Evolutionary conservation across 257 asterid species (phyloP).

Genomic region (Paulownia fortunei): DNA sequence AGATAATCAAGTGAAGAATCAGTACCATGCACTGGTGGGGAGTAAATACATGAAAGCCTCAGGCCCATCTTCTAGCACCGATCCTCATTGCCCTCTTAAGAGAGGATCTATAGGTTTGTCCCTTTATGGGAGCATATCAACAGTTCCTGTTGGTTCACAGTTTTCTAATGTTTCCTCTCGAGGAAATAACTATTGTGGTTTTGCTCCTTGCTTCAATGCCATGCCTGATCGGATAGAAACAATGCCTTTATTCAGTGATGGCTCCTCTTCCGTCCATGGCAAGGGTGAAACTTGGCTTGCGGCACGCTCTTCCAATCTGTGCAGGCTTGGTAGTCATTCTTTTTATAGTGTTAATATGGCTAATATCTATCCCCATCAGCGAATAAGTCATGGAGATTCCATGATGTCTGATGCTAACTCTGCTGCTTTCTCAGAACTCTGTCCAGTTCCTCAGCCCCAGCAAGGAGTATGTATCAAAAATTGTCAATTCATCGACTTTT

Average conservation of each 20-base stretch:
- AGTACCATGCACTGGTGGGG: conserved; percentile 46
- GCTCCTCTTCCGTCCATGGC: conserved; percentile 33
- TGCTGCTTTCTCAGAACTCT: conserved; percentile 3
- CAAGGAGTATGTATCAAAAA: conserved; percentile 12
- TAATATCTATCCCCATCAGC: not conserved
- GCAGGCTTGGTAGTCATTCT: conserved; percentile 21
- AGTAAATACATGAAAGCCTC: conserved; percentile 4
- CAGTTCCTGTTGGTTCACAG: conserved; percentile 22
- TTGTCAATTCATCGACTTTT: conserved; percentile 42
- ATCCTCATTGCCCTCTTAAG: conserved; percentile 4
- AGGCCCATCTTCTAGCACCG: conserved; percentile 4
- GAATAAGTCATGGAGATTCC: not conserved
- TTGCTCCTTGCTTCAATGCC: conserved; percentile 19
- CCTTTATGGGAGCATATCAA: not conserved
- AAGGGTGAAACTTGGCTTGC: conserved; percentile 20
- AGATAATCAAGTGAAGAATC: conserved; percentile 56
- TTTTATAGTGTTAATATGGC: not conserved
- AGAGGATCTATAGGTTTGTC: conserved; percentile 29
- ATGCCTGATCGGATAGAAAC: conserved; percentile 12
- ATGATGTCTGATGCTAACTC: conserved; percentile 30
- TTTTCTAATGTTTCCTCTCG: conserved; percentile 16
- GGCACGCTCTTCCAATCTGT: not conserved
- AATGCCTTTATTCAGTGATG: conserved; percentile 14
- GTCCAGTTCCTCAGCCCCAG: conserved; percentile 12
- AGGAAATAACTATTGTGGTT: conserved; percentile 8